Evolutionary conservation across 1,284 basidiomycete genomes (phyloP), one percentile per base, ranked within the genome.

Genomic region (Ceratorhiza oryzae-sativae): DNA sequence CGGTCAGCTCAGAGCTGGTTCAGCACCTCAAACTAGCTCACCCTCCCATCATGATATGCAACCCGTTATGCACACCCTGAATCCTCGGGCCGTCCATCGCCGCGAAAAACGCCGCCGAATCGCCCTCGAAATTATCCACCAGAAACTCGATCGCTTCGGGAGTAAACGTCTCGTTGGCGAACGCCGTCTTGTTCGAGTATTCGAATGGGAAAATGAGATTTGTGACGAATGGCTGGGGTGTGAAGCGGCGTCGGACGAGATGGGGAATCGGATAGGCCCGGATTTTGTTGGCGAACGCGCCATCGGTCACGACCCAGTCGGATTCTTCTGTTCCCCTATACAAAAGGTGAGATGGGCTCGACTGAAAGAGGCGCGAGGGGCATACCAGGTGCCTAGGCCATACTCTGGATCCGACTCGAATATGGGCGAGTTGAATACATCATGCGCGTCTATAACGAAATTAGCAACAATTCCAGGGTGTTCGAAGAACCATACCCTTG

Each of bases 191-290:
- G 25, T 73, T 46, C 20, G 70, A 23, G 10, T 46, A 36, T 20
- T 70, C 36, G 42, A 68, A 61, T n/a, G 70, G 72, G 42, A 73
- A 71, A 12, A 68, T 68, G 3, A 59, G 70, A 34, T 32, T 73
- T 12, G 34, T 34, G 46, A 34, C 70, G 42, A 73, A 71, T 8
- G 71, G 71, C 51, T 72, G 51, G 36, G 71, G 61, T 13, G 55
- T 71, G 45, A 45, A 71, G 10, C 58, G n/a, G 20, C 71, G 61
- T 25, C 41, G 49, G 36, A 72, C 39, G 53, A 20, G 36, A 55
- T 72, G 71, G 18, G 71, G 71, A 25, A 51, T 25, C 15, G 71
- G 71, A 34, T 72, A 72, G 30, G 49, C 63, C 20, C 68, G 71
- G 25, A 51, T 55, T 27, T 41, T 41, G 36, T 67, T 46, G 12